These are phyloP conservation scores for Schizothecium vesticola DNA, from an alignment of 495 filamentous ascomycete genomes.

Conservation along the genomic window DNA sequence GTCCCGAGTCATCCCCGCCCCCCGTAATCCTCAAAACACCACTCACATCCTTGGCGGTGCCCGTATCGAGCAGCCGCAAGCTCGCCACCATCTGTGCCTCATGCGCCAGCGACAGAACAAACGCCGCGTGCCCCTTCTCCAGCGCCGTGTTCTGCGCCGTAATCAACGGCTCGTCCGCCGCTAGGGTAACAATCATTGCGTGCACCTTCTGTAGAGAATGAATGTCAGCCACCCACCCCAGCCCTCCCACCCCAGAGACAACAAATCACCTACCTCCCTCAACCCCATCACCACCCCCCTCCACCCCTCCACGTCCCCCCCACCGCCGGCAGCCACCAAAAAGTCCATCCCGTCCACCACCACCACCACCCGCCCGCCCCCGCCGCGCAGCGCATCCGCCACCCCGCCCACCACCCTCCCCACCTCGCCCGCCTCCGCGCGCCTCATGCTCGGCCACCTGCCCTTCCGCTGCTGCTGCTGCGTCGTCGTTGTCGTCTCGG, in stretches of 20 bases:
- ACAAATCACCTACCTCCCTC: constrained; percentile 44
- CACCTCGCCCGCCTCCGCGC: constrained; percentile 13
- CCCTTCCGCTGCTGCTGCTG: too few relatives aligned
- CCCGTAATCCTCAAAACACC: constrained; percentile 75
- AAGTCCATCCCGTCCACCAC: constrained; percentile 55
- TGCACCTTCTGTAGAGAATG: constrained; percentile 45
- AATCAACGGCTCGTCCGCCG: constrained; percentile 66
- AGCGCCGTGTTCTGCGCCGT: constrained; percentile 53
- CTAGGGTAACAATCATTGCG: constrained; percentile 59
- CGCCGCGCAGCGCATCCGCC: constrained; percentile 23
- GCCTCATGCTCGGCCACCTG: background rate
- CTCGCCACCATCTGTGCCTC: constrained; percentile 63
- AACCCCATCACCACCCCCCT: constrained; percentile 42
- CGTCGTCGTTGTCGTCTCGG: background rate
- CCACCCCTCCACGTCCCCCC: constrained; percentile 19
- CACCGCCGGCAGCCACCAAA: constrained; percentile 41
- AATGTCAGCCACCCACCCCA: constrained; percentile 16
- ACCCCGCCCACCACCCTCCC: constrained; percentile 25
- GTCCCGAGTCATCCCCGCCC: constrained; percentile 32
- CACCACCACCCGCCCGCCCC: constrained; percentile 38
- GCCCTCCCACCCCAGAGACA: background rate
- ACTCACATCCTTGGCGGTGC: constrained; percentile 82
- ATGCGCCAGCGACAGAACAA: constrained; percentile 68
- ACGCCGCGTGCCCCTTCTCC: constrained; percentile 63
- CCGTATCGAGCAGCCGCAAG: constrained; percentile 71